These are phyloP conservation scores for Ceratobasidium sp. DNA, from an alignment of 1,284 basidiomycete genomes.

Conservation along the genomic window DNA sequence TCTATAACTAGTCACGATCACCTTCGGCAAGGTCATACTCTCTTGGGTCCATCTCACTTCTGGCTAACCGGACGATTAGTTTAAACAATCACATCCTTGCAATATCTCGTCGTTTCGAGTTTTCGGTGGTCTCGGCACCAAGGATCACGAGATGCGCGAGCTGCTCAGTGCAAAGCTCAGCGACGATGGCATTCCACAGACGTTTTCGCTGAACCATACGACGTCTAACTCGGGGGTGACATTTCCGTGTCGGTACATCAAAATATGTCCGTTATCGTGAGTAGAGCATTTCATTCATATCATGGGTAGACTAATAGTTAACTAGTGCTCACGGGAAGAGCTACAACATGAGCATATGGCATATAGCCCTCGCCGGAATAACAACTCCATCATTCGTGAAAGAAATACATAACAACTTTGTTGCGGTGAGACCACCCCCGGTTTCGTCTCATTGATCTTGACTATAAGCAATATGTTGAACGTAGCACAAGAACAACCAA, in stretches of 20 bases:
- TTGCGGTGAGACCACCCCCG: constrained; percentile 65
- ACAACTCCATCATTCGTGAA: constrained; percentile 68
- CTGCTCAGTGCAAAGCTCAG: constrained; percentile 69
- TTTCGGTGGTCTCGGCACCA: constrained; percentile 58
- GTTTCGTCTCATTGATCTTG: background rate
- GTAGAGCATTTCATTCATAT: constrained; percentile 9
- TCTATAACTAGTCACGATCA: constrained; percentile 68
- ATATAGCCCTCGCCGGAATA: constrained; percentile 72
- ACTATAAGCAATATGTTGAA: background rate
- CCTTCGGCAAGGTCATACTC: constrained; percentile 78
- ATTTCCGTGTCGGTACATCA: constrained; percentile 76
- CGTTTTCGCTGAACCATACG: constrained; percentile 67
- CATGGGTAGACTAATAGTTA: constrained; percentile 3
- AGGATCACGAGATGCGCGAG: constrained; percentile 46
- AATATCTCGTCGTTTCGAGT: constrained; percentile 86
- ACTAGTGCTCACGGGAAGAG: constrained; percentile 73
- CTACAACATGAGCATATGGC: constrained; percentile 84
- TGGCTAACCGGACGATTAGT: constrained; percentile 18
- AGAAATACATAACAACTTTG: constrained; percentile 64
- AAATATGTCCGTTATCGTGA: constrained; percentile 79
- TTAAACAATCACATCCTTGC: constrained; percentile 74
- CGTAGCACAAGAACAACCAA: constrained; percentile 73
- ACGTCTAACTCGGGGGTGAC: constrained; percentile 67
- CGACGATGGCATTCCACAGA: constrained; percentile 74
- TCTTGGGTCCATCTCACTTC: background rate